These are phyloP conservation scores for Beta corolliflora DNA, from an alignment of 179 eudicot genomes.

Conservation along the genomic window DNA sequence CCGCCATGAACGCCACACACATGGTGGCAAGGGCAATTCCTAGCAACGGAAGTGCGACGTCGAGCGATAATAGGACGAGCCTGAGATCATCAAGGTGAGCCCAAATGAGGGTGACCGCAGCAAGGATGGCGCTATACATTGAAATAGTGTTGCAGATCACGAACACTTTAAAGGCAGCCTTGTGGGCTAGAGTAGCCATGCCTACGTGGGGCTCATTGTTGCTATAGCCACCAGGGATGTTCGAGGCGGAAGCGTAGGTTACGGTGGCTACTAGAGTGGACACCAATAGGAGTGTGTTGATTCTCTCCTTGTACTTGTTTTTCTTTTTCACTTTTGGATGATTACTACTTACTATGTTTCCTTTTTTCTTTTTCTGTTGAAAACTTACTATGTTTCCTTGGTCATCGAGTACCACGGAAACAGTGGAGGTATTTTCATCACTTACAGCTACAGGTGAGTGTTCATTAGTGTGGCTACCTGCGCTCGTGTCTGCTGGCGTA, in stretches of 20 bases:
- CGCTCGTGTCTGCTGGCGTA: neutral
- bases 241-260: constrained; percentile 41
- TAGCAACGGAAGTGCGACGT: constrained; percentile 36
- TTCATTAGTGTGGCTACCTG: no score
- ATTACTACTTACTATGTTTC: neutral
- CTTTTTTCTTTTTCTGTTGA: no score
- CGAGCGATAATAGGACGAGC: constrained; percentile 24
- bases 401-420: neutral
- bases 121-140: constrained; percentile 31
- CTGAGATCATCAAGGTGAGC: constrained; percentile 39
- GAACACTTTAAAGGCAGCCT: constrained; percentile 30
- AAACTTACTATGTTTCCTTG: no score
- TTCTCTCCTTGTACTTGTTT: constrained; percentile 35
- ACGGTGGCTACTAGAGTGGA: constrained; percentile 40
- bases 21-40: constrained; percentile 36
- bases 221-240: constrained; percentile 45
- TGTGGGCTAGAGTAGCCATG: constrained; percentile 28
- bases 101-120: constrained; percentile 34
- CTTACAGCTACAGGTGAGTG: neutral
- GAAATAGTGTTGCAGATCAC: constrained; percentile 33
- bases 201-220: constrained; percentile 27
- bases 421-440: neutral
- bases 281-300: constrained; percentile 39
- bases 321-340: neutral
- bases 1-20: constrained; percentile 41